Evolutionary conservation across 2,329 filamentous ascomycete species (phyloP), one percentile per base, ranked within the genome.

Genomic region (Graphilbum fragrans): DNA sequence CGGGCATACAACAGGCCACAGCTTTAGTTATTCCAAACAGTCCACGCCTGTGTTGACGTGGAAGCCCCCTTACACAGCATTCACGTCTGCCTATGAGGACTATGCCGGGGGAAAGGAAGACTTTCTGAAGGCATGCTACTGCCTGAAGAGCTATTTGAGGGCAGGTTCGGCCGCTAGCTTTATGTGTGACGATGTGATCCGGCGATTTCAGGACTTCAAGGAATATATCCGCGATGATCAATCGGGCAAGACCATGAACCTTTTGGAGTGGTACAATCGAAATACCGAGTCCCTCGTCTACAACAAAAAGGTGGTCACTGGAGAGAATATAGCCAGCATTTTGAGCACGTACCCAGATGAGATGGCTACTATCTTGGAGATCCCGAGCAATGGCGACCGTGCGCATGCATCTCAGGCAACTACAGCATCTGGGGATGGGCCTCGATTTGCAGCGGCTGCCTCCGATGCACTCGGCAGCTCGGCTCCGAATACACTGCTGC

Each of bases 161-260:
- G 54, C 20, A 47, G 54, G 38, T 12, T 53, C 55, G 9, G 50
- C 72, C 17, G 57, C 61, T 12, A 59, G 62, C 20, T 69, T 57
- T 41, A 50, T 72, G 0, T 74, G 65, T 44, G 72, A 76, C 47
- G 72, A 75, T 41, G 70, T 74, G 40, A 63, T 76, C 36, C 55
- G 58, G 11, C 54, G 54, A 3, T 73, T 66, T 39, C 56, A 62
- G 2, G 52, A 62, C 1, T 76, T 63, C 46, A 46, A 62, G 7
- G 46, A 50, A 1, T 72, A 74, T 41, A 58, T 66, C 20, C 41
- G 50, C 2, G 35, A 11, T 8, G 34, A 4, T n/a, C 19, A n/a
- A 5, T 18, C 35, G 2, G 39, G 23, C n/a, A 33, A 36, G 19
- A 22, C 42, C 2, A 37, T 41, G 14, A 41, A 23, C 17, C 41